Evolutionary conservation across 805 yeast species (phyloP).

Genomic region (Yarrowia divulgata): DNA sequence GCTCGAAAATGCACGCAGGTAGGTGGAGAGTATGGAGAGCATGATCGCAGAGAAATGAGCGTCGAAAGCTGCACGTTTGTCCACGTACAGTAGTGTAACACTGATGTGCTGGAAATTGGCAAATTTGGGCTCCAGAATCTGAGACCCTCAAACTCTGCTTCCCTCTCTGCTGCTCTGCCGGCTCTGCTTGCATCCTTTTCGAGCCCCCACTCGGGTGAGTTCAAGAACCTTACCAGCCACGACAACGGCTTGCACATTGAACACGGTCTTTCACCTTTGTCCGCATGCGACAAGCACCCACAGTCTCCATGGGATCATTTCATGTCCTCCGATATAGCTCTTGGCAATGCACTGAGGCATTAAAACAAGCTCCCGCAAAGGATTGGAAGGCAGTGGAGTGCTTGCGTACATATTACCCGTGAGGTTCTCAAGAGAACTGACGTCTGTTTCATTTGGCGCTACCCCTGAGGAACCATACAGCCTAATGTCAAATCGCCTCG

Average conservation of each 20-base stretch:
- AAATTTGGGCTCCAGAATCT: not conserved
- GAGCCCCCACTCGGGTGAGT: not conserved
- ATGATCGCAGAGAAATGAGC: not conserved
- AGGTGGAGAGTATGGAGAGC: too few relatives aligned
- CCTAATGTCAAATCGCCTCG: not conserved
- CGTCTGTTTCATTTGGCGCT: too few relatives aligned
- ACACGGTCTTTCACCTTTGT: not conserved
- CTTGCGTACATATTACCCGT: not conserved
- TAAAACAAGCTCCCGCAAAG: not conserved
- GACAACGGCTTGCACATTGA: conserved; percentile 1
- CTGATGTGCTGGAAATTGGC: not conserved
- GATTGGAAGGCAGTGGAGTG: not conserved
- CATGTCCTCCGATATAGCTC: conserved; percentile 5
- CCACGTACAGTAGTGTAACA: not conserved
- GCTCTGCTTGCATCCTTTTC: not conserved
- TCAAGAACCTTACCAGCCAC: conserved; percentile 1
- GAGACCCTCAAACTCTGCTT: conserved; percentile 1
- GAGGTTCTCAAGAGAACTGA: not conserved
- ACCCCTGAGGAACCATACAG: not conserved
- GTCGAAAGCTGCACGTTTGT: not conserved
- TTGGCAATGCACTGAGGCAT: conserved; percentile 18
- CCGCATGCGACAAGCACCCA: conserved; percentile 4
- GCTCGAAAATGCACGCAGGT: not conserved
- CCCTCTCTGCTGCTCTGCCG: not conserved
- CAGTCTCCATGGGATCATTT: not conserved